Conservation (phyloP, 106 monocot species). For the Amphibolis antarctica region DNA sequence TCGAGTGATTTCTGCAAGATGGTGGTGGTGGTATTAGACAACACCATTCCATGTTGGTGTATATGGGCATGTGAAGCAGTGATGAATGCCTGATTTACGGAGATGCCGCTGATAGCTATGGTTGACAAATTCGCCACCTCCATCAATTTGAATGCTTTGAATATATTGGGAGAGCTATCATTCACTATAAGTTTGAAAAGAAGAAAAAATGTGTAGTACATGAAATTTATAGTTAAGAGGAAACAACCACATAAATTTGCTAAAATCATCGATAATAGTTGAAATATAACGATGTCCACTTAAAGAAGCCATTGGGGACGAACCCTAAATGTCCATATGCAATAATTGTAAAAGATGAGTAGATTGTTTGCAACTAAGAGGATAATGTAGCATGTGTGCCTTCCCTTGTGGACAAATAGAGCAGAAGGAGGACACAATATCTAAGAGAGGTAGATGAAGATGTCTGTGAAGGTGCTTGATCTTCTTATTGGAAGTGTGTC, state of each 20-base stretch:
- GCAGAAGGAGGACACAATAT: too few relatives aligned
- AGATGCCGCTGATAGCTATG: not conserved
- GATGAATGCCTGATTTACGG: not conserved
- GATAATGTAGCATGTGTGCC: too few relatives aligned
- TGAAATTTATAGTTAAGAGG: not conserved
- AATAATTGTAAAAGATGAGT: too few relatives aligned
- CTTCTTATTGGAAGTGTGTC: not conserved
- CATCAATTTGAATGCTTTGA: constrained; percentile 8
- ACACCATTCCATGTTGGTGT: not conserved
- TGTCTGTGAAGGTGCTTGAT: not conserved
- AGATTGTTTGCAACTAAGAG: too few relatives aligned
- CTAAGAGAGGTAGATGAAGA: too few relatives aligned
- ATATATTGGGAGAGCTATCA: not conserved
- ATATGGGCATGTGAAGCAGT: constrained; percentile 4
- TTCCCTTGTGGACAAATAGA: too few relatives aligned
- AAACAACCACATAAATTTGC: not conserved
- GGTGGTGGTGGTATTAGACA: constrained; percentile 1
- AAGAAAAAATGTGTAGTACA: not conserved
- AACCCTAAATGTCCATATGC: too few relatives aligned
- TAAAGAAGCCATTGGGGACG: too few relatives aligned
- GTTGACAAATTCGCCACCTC: constrained; percentile 7
- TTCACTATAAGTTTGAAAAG: not conserved
- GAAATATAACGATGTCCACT: not conserved
- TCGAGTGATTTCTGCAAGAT: not conserved
- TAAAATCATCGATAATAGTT: not conserved